Evolutionary conservation across 495 filamentous ascomycete species (phyloP), one percentile per base, ranked within the genome.

Genomic region (Stereocaulon alpinum): DNA sequence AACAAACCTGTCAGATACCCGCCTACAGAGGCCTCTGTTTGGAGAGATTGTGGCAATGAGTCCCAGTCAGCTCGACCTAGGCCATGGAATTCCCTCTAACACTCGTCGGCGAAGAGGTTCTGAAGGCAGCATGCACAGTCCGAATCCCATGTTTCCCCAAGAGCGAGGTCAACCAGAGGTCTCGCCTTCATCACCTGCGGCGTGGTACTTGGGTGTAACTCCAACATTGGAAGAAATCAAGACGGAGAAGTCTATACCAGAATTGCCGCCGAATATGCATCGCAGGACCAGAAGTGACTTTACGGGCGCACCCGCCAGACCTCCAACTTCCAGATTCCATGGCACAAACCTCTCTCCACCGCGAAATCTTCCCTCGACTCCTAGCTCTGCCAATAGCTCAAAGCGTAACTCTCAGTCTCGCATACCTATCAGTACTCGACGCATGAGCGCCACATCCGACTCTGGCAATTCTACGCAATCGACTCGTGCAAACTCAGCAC

Each of bases 351-450:
- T 61, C 40, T 61, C 60, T 7, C 55, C 65, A 60, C 63, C 48
- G 53, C 65, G 40, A 18, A 43, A 51, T 48, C 58, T 43, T 4
- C 49, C 54, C 15, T 57, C 59, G 34, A 56, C 64, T 50, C 64
- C 67, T 14, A 64, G 55, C 22, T 60, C 64, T n/a, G 50, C 63
- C 40, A 64, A 57, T 17, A 62, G 59, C 11, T 59, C 62, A 29
- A 76, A 72, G 56, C 70, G 76, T 51, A 73, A 75, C 69, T 75
- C 78, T 63, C 77, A 74, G 60, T 84, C 81, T 43, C 77, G 79
- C 65, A 83, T 83, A 72, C 81, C 82, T 24, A 64, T 82, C 18
- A 78, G 75, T 56, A 76, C 75, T 53, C 73, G 74, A 64, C 74
- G 78, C 42, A 65, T 71, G 18, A 76, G 72, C 57, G 65, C 73